Base-by-base conservation (phyloP, 169 alveolate species). In the Toxoplasma gondii region DNA sequence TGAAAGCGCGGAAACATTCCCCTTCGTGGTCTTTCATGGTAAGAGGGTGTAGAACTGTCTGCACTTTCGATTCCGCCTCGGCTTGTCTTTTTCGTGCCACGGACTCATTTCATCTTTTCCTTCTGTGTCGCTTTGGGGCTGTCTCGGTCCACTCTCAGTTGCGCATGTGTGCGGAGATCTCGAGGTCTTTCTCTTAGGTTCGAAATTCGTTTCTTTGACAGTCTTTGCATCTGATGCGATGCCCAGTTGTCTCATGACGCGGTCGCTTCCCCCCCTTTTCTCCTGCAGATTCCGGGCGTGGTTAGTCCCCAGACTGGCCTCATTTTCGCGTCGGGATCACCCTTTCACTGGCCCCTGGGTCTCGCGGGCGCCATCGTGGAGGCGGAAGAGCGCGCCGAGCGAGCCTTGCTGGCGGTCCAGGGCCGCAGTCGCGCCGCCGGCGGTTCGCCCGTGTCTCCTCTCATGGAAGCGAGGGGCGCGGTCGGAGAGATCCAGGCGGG, bases 301-400 rank as follows among this genome's bases (percentile, higher is more conserved):
- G 36, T 82, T 31, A 22, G 41, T 16, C n/a, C 90, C n/a, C 69
- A 82, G 69, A 22, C 90, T 1, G 67, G 90, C 34, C 36, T 82
- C 29, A 44, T 82, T 82, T 67, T 41, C 53, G 90, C 90, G 12
- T 41, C 44, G 19, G 90, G 90, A 38, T 41, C 69, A 1, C 90
- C 90, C 9, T 41, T 82, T 12, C 69, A 82, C 64, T 82, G 90
- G 90, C 90, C 90, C 9, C 39, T 27, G n/a, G 90, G 90, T 7
- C 90, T 82, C 31, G 90, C 90, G n/a, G 90, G 67, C 69, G 67
- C 67, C 54, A 43, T 82, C 64, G 67, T 82, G 38, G 90, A 12
- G 38, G 90, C 90, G 41, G 90, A 82, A 49, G 90, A 82, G 38
- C 69, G 41, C 10, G 90, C 53, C 34, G 90, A 38, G 53, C 45